Evolutionary conservation across 1,139 yeast species (phyloP).

Genomic region (Pichia sp.): DNA sequence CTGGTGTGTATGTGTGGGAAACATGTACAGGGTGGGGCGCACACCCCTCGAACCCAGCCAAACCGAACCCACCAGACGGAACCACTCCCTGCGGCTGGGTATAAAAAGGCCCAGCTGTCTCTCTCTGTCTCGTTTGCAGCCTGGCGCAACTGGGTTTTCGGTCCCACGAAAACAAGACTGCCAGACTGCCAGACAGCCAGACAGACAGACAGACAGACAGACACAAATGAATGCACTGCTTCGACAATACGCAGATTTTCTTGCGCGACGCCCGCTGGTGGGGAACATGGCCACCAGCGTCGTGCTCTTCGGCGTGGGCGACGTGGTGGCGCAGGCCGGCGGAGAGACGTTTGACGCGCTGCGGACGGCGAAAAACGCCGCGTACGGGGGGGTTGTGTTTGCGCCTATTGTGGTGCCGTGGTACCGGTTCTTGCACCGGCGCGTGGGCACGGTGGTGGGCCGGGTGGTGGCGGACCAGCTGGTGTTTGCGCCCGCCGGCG

Average conservation of each 20-base stretch:
- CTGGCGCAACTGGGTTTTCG: too few species aligned
- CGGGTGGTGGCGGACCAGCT: neutral
- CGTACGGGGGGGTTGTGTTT: slow-evolving; percentile 72
- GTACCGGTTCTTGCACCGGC: slow-evolving; percentile 33
- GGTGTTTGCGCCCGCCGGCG: slow-evolving; percentile 32
- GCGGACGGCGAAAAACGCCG: slow-evolving; percentile 58
- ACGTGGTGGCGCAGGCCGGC: neutral
- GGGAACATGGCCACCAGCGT: neutral
- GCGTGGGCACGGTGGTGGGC: neutral
- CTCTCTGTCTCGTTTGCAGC: too few species aligned
- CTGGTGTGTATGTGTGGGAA: too few species aligned
- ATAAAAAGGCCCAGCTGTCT: too few species aligned
- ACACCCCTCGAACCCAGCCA: too few species aligned
- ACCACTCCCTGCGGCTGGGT: too few species aligned
- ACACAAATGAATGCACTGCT: neutral
- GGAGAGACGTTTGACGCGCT: slow-evolving; percentile 31
- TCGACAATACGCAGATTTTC: neutral
- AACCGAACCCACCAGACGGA: too few species aligned
- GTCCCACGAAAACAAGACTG: too few species aligned
- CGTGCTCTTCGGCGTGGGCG: neutral
- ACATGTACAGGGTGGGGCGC: too few species aligned
- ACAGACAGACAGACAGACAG: too few species aligned
- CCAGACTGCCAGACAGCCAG: too few species aligned
- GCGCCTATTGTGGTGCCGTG: slow-evolving; percentile 70
- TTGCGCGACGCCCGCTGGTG: neutral